These are phyloP conservation scores for Crithidia thermophila DNA, from an alignment of 208 protist genomes.

Conservation along the genomic window DNA sequence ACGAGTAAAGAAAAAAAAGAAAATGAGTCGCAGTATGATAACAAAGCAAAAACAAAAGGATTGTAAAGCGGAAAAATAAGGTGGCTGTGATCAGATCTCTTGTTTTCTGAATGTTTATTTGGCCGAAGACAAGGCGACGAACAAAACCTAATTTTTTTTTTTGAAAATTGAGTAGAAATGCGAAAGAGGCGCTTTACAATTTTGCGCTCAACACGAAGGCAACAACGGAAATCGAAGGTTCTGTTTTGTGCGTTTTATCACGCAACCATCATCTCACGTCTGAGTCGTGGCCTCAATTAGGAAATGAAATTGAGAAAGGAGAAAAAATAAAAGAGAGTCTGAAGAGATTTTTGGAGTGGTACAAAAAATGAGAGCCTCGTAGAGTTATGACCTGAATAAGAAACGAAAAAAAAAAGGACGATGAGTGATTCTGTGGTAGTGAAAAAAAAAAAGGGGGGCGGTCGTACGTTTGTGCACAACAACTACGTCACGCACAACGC, in stretches of 20 bases:
- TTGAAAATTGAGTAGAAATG: too few relatives aligned
- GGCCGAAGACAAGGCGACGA: too few relatives aligned
- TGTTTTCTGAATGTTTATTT: too few relatives aligned
- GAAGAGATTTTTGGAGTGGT: background rate
- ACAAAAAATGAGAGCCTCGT: background rate
- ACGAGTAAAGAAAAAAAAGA: background rate
- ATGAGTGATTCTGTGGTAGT: background rate
- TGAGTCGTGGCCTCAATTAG: too few relatives aligned
- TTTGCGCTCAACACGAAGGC: too few relatives aligned
- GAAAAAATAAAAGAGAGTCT: background rate
- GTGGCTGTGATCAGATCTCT: too few relatives aligned
- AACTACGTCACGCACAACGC: background rate
- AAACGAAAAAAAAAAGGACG: background rate
- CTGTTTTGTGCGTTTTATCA: background rate
- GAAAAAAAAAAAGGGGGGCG: slow-evolving; percentile 6
- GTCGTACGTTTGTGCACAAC: background rate
- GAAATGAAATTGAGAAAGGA: background rate
- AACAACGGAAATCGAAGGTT: background rate
- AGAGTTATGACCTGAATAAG: too few relatives aligned
- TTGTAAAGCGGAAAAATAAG: background rate
- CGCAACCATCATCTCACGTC: background rate
- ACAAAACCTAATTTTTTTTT: too few relatives aligned
- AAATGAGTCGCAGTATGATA: background rate
- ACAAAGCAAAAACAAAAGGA: background rate
- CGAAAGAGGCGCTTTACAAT: too few relatives aligned